Evolutionary conservation across 2,329 filamentous ascomycete genomes (phyloP).

Genomic region (Colletotrichum aenigma): DNA sequence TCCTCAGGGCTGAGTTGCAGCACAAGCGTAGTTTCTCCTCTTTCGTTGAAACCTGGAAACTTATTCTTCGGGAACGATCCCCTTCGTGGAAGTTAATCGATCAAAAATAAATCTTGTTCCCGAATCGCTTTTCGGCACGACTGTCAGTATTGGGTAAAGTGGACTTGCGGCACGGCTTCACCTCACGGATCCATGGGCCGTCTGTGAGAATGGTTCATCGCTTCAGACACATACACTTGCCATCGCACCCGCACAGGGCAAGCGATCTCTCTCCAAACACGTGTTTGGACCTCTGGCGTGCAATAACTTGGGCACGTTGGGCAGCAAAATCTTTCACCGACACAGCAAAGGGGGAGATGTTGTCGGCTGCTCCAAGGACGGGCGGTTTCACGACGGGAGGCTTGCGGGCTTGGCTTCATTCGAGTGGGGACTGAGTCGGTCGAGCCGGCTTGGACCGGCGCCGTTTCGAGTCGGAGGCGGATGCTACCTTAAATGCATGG

Average conservation of each 20-base stretch:
- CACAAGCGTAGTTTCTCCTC: background rate
- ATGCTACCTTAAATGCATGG: background rate
- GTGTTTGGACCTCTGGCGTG: background rate
- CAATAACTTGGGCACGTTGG: background rate
- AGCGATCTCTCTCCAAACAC: background rate
- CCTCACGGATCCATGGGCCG: background rate
- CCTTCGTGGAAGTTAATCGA: background rate
- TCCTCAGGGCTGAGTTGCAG: background rate
- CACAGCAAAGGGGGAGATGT: background rate
- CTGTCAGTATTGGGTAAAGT: background rate
- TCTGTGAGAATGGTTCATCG: background rate
- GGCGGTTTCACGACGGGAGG: background rate
- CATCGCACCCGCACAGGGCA: background rate
- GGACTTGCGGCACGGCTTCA: background rate
- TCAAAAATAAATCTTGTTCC: background rate
- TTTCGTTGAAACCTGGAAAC: background rate
- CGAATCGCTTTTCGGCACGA: background rate
- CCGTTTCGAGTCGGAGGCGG: background rate
- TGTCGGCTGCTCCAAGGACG: background rate
- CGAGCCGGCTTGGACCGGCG: background rate
- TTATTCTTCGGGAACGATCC: background rate
- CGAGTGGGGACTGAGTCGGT: background rate
- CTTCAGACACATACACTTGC: background rate
- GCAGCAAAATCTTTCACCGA: background rate
- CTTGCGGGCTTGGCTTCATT: background rate